Conservation (phyloP, 371 early-diverging fungal species). For the Nematocida ironsii region DNA sequence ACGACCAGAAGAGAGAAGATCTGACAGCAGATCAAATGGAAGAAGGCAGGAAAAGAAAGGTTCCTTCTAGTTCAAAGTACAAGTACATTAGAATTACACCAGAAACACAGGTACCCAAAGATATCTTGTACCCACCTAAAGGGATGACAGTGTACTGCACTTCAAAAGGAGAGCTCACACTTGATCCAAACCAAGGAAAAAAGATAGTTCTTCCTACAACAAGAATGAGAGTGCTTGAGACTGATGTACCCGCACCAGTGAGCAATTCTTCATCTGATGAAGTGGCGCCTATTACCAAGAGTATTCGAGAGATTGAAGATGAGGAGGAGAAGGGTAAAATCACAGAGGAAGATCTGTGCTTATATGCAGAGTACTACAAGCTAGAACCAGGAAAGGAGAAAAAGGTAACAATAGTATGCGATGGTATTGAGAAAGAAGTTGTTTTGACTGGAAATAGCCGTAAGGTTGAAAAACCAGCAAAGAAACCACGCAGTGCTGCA, state of each 20-base stretch:
- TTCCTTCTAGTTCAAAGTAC: neutral
- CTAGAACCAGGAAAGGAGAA: neutral
- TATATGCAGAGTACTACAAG: neutral
- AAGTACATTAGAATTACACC: neutral
- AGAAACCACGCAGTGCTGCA: neutral
- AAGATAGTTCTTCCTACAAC: neutral
- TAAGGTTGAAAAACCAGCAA: neutral
- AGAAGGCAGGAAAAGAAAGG: neutral
- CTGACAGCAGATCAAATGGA: neutral
- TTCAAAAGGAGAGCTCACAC: neutral
- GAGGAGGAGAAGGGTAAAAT: neutral
- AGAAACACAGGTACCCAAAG: neutral
- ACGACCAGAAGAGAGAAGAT: slow-evolving; percentile 35
- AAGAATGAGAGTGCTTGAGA: neutral
- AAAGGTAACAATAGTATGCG: neutral
- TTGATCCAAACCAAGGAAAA: neutral
- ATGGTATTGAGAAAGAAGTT: neutral
- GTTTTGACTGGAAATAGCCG: neutral
- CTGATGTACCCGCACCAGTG: neutral
- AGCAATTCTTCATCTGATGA: neutral
- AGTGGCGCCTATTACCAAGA: neutral
- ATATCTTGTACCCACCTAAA: neutral
- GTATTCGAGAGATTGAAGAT: neutral
- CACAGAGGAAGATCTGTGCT: neutral
- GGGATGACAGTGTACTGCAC: neutral